Evolutionary conservation across 495 filamentous ascomycete species (phyloP).

Genomic region (Xylaria acuta): DNA sequence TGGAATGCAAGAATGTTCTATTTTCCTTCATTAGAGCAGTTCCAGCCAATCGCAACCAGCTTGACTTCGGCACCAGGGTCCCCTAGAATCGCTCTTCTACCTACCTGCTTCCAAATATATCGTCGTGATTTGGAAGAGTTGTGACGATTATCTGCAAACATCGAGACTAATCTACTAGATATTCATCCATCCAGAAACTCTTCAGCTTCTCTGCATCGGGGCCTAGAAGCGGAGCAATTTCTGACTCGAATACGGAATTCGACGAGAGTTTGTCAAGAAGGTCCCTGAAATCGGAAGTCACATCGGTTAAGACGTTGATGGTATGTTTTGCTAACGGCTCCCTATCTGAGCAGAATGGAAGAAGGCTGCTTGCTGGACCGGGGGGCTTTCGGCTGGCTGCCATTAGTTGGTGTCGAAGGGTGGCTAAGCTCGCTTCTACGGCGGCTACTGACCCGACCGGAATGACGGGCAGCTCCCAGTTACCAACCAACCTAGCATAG

Average conservation of each 20-base stretch:
- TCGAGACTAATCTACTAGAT: constrained; percentile 34
- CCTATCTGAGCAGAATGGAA: constrained; percentile 53
- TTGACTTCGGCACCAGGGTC: background rate
- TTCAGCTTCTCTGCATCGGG: constrained; percentile 41
- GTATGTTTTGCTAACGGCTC: constrained; percentile 49
- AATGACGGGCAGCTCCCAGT: constrained; percentile 43
- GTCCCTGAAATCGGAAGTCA: constrained; percentile 53
- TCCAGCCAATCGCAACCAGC: background rate
- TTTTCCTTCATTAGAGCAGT: background rate
- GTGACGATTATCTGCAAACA: background rate
- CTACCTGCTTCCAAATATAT: background rate
- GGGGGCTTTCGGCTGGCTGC: constrained; percentile 16
- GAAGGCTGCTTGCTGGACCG: constrained; percentile 42
- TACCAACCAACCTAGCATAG: constrained; percentile 32
- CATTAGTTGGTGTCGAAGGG: constrained; percentile 37
- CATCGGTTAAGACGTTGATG: constrained; percentile 56
- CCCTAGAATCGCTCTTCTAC: background rate
- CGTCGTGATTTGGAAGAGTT: background rate
- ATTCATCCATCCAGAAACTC: constrained; percentile 58
- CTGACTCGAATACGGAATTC: constrained; percentile 41
- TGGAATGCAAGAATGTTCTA: background rate
- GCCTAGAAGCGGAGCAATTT: constrained; percentile 48
- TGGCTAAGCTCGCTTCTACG: constrained; percentile 37
- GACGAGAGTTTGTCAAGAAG: constrained; percentile 50
- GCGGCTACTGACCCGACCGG: constrained; percentile 39